These are phyloP conservation scores for Aegilops speltoides DNA, from an alignment of 176 grass and related monocot genomes.

Conservation along the genomic window DNA sequence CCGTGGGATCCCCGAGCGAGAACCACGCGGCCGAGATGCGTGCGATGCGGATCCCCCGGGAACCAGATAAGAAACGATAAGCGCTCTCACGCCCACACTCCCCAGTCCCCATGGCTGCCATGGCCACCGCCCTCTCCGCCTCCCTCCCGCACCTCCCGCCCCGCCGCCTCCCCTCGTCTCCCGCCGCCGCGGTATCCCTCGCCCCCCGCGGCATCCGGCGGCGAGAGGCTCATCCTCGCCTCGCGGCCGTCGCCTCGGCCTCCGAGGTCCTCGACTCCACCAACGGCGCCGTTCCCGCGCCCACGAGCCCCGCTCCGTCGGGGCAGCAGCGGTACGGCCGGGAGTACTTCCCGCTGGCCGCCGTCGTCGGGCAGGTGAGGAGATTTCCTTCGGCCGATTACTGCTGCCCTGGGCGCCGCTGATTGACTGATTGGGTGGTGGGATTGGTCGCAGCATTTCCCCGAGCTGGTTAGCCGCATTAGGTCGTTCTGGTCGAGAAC, in stretches of 20 bases:
- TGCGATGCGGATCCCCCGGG: conserved; percentile 23
- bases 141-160: conserved; percentile 45
- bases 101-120: conserved; percentile 51
- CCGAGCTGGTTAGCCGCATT: conserved; percentile 3
- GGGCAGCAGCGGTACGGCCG: conserved; percentile 50
- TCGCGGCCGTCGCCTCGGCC: conserved; percentile 45
- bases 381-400: neutral
- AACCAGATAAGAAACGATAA: conserved; percentile 46
- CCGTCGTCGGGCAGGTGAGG: conserved; percentile 84
- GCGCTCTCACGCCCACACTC: neutral
- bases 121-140: conserved; percentile 51
- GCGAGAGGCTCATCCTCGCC: conserved; percentile 8
- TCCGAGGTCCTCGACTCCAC: conserved; percentile 57
- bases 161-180: neutral
- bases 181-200: neutral
- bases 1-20: too few relatives aligned
- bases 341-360: conserved; percentile 91
- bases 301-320: neutral
- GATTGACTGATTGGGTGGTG: neutral
- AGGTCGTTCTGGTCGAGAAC: neutral
- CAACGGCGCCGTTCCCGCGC: conserved; percentile 58
- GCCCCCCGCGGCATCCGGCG: neutral
- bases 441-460: neutral
- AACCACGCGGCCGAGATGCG: conserved; percentile 22
- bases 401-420: neutral